Conservation (phyloP, 805 yeast genomes). For the Jamesozyma piceae region DNA sequence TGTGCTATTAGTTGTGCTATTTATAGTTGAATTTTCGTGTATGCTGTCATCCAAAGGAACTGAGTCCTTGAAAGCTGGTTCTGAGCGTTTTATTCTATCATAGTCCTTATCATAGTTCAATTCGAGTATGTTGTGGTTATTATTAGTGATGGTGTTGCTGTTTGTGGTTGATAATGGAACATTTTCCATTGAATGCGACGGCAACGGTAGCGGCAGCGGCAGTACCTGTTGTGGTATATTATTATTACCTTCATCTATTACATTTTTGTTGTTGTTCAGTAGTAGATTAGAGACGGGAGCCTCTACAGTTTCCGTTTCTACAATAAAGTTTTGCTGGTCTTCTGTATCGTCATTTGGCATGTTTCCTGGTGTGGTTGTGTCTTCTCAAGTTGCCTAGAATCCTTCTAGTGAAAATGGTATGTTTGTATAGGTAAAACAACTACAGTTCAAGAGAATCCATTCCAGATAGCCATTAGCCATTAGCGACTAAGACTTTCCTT, state of each 20-base stretch:
- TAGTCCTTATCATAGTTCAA: background rate
- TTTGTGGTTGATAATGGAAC: background rate
- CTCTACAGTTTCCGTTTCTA: constrained; percentile 55
- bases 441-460: too few species aligned
- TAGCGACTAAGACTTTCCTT: too few species aligned
- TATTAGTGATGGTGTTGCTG: background rate
- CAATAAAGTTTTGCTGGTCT: constrained; percentile 35
- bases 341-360: constrained; percentile 11
- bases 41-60: background rate
- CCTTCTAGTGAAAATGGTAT: too few species aligned
- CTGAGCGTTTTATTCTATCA: background rate
- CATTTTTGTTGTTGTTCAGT: constrained; percentile 16
- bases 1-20: background rate
- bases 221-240: background rate
- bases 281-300: constrained; percentile 32
- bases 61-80: constrained; percentile 1
- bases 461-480: too few species aligned
- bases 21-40: background rate
- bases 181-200: background rate
- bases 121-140: background rate
- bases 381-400: too few species aligned
- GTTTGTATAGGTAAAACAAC: too few species aligned
- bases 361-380: too few species aligned
- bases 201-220: background rate
- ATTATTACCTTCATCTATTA: background rate